Conservation (phyloP, 2,329 filamentous ascomycete species). For the Ophiocordyceps australis region DNA sequence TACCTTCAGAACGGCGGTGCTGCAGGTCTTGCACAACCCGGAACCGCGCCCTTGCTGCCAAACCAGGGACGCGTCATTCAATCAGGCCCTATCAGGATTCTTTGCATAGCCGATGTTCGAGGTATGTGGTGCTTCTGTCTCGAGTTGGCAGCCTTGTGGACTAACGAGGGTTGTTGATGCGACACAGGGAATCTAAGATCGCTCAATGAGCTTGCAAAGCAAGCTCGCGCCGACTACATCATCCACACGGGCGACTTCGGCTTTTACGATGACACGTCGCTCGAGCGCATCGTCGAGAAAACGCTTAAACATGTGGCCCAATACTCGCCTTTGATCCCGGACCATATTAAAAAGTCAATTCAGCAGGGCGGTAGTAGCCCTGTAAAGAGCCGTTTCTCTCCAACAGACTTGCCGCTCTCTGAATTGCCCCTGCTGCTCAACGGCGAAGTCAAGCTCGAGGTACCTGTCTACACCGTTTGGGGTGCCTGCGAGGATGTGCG, state of each 20-base stretch:
- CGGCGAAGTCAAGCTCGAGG: constrained; percentile 77
- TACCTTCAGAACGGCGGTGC: constrained; percentile 50
- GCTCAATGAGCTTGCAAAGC: constrained; percentile 88
- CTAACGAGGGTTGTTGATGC: no score
- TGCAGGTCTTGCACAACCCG: constrained; percentile 30
- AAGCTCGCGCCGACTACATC: constrained; percentile 90
- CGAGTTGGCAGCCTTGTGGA: no score
- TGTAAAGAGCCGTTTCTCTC: constrained; percentile 70
- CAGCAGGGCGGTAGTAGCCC: constrained; percentile 49
- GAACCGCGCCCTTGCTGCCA: constrained; percentile 45
- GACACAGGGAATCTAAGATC: constrained; percentile 78
- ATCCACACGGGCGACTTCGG: constrained; percentile 98
- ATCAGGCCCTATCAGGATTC: constrained; percentile 44
- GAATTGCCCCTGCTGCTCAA: constrained; percentile 80
- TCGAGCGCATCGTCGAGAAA: constrained; percentile 96
- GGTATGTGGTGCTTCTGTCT: constrained; percentile 24
- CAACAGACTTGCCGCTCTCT: constrained; percentile 74
- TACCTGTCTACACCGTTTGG: constrained; percentile 98
- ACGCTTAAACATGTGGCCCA: constrained; percentile 97
- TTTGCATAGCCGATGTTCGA: constrained; percentile 57
- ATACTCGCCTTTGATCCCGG: constrained; percentile 85
- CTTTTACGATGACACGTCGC: constrained; percentile 91
- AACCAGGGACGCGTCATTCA: constrained; percentile 51
- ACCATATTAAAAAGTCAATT: constrained; percentile 53
- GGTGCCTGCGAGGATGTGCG: constrained; percentile 96